Evolutionary conservation across 139 green algal genomes (phyloP), one percentile per base, ranked within the genome.

Genomic region (Closterium sp.): DNA sequence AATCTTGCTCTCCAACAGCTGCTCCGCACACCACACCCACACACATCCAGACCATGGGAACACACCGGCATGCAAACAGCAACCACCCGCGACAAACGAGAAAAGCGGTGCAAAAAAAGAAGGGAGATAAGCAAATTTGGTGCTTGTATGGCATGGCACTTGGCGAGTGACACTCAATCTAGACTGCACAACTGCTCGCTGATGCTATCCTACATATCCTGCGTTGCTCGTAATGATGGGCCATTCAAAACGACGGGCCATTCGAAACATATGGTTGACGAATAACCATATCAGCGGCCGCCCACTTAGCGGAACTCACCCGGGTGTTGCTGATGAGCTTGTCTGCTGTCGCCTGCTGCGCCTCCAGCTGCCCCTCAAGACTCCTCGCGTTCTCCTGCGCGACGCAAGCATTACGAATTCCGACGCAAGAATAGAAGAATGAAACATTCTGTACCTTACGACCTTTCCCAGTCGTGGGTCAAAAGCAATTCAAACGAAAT

Each of bases 241-340:
- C n/a, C n/a, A n/a, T n/a, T n/a, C n/a, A n/a, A n/a, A n/a, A n/a
- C n/a, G n/a, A n/a, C n/a, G n/a, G n/a, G n/a, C n/a, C n/a, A n/a
- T n/a, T n/a, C n/a, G n/a, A n/a, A n/a, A n/a, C n/a, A n/a, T n/a
- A n/a, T n/a, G n/a, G n/a, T n/a, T n/a, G n/a, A n/a, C n/a, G n/a
- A n/a, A n/a, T n/a, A n/a, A n/a, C n/a, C n/a, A n/a, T n/a, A n/a
- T n/a, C n/a, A n/a, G n/a, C n/a, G n/a, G 38, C 38, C 50, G 50
- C 50, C 50, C 50, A 73, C 13, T 1, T 6, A 91, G 31, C 31
- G 28, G 42, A 88, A 91, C 85, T 29, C n/a, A 94, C 86, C 94
- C 95, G 91, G 19, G 97, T 99, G 96, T 99, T 99, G 70, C 86
- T 91, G 21, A 99, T 96, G 9, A 99, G 97, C 94, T 98, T 98